Percentiles rank a stretch among this genome's conserved stretches.
Conservation (phyloP, 2,329 filamentous ascomycete genomes). For the Colletotrichum limetticola region DNA sequence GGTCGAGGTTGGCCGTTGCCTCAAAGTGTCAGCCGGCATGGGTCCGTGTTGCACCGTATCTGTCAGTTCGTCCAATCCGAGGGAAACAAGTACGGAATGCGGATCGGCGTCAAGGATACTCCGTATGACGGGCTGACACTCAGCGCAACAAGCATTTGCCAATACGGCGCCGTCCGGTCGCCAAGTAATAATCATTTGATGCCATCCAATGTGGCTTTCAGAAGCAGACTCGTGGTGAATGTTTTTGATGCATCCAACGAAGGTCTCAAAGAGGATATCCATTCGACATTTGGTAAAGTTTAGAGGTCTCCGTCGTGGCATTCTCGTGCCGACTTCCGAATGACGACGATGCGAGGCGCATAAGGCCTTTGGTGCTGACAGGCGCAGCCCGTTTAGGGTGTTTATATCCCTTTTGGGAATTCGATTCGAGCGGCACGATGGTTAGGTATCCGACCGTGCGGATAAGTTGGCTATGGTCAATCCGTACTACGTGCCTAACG, state of each 20-base stretch:
- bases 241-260: not conserved
- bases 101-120: not conserved
- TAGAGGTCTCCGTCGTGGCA: not conserved
- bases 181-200: not conserved
- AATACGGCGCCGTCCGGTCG: not conserved
- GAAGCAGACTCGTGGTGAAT: not conserved
- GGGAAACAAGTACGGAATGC: not conserved
- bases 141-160: not conserved
- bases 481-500: not conserved
- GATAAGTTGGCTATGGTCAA: not conserved
- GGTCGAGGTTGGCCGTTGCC: not conserved
- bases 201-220: not conserved
- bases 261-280: not conserved
- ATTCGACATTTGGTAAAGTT: not conserved
- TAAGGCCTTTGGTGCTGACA: not conserved
- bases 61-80: not conserved
- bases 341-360: not conserved
- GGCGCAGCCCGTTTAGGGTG: constrained; percentile 4
- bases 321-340: constrained; percentile 20
- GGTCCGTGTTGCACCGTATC: not conserved
- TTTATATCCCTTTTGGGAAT: constrained; percentile 34
- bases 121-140: not conserved
- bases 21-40: not conserved
- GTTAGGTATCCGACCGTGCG: not conserved
- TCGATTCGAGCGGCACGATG: constrained; percentile 38